Percentiles rank a stretch among this genome's conserved stretches.
Evolutionary conservation across 1,284 basidiomycete species (phyloP).

Genomic region (Fomitopsis pinicola): DNA sequence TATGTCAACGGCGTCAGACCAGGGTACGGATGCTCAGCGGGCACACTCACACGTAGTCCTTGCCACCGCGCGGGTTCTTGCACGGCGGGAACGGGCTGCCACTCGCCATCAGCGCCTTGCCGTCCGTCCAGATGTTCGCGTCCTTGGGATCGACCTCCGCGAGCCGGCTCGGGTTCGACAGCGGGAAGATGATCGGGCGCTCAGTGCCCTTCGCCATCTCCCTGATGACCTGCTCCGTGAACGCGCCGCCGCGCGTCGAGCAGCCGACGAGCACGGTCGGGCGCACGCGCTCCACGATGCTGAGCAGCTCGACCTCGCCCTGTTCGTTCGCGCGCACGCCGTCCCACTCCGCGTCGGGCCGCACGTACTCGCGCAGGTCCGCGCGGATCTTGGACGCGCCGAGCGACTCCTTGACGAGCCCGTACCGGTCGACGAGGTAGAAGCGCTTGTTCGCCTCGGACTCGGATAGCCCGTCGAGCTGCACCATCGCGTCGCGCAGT

Average conservation of each 20-base stretch:
- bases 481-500: constrained; percentile 72
- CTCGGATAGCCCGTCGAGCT: constrained; percentile 49
- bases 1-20: neutral
- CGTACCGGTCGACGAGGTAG: constrained; percentile 63
- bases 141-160: constrained; percentile 76
- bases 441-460: constrained; percentile 64
- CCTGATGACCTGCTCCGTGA: constrained; percentile 70
- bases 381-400: constrained; percentile 43
- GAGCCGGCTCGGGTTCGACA: constrained; percentile 78
- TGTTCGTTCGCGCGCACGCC: constrained; percentile 29
- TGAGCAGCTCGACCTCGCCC: constrained; percentile 51
- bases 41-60: constrained; percentile 48
- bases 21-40: neutral
- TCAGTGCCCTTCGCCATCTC: constrained; percentile 68
- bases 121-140: constrained; percentile 72
- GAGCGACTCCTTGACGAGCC: constrained; percentile 50
- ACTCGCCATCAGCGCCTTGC: constrained; percentile 77
- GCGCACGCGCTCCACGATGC: constrained; percentile 64
- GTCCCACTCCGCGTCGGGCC: constrained; percentile 52
- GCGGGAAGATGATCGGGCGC: constrained; percentile 76
- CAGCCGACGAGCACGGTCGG: constrained; percentile 81
- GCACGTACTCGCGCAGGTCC: constrained; percentile 52
- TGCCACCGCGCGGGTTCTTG: constrained; percentile 57
- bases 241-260: constrained; percentile 77
- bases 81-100: constrained; percentile 80